These are phyloP conservation scores for Dendrocalamus latiflorus DNA, from an alignment of 202 grass and related monocot species.

Conservation along the genomic window DNA sequence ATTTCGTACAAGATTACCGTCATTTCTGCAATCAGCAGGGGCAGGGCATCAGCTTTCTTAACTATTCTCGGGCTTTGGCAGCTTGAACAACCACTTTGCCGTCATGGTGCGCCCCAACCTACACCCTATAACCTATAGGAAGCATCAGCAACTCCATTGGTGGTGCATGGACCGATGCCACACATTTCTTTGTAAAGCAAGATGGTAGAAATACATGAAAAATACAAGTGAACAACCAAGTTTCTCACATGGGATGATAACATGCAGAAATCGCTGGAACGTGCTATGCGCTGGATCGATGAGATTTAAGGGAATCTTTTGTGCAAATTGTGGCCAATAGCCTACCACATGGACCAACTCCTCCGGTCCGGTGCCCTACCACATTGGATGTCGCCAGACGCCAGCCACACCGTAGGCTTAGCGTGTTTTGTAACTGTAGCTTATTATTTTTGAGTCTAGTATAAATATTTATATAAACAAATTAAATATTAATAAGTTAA, in stretches of 20 bases:
- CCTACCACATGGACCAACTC: constrained; percentile 31
- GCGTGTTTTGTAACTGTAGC: too few species aligned
- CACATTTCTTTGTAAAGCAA: background rate
- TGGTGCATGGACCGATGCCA: background rate
- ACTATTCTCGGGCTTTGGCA: background rate
- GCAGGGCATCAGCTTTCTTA: background rate
- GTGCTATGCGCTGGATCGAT: background rate
- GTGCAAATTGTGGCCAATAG: constrained; percentile 8
- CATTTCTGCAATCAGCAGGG: background rate
- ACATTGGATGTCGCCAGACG: constrained; percentile 13
- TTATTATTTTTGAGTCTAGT: too few species aligned
- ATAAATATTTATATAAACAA: too few species aligned
- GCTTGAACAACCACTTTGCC: background rate
- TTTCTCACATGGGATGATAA: background rate
- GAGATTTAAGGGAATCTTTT: constrained; percentile 18
- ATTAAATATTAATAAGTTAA: too few species aligned
- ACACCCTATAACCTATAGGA: background rate
- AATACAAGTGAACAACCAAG: background rate
- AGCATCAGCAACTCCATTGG: background rate
- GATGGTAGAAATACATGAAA: background rate
- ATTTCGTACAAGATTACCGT: background rate
- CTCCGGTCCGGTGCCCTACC: background rate
- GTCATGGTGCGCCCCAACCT: background rate
- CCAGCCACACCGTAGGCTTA: background rate
- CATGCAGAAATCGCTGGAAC: background rate